phyloP scores from a whole-genome alignment of 768 basidiomycete genomes.

The Cubamyces lactineus region DNA sequence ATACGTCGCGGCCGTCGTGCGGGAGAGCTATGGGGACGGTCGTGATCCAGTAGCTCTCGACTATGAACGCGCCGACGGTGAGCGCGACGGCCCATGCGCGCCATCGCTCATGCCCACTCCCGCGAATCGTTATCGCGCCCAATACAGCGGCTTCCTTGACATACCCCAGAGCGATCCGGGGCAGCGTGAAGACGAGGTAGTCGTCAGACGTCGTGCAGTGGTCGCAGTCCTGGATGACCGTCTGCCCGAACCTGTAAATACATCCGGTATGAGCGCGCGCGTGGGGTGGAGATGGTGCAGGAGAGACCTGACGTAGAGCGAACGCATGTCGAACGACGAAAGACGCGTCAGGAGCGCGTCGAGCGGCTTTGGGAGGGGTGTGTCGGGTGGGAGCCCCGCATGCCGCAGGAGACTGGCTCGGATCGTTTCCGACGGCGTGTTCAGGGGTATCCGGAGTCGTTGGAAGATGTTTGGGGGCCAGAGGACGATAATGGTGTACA shows the following conservation, averaged over 20 bases:
- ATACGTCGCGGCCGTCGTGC: conserved; percentile 39
- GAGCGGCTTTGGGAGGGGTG: conserved; percentile 47
- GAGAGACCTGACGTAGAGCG: conserved; percentile 60
- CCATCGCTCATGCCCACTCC: conserved; percentile 46
- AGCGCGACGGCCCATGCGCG: conserved; percentile 50
- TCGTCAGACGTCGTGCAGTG: conserved; percentile 66
- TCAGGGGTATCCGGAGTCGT: conserved; percentile 56
- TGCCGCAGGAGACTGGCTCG: conserved; percentile 47
- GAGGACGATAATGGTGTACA: conserved; percentile 48
- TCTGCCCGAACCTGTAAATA: conserved; percentile 64
- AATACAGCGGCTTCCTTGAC: conserved; percentile 58
- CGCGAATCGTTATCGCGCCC: conserved; percentile 48
- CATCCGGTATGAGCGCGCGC: neutral
- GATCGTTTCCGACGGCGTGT: conserved; percentile 55
- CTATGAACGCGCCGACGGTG: conserved; percentile 51
- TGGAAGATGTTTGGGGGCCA: conserved; percentile 67
- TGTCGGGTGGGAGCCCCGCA: conserved; percentile 37
- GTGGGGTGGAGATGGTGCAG: neutral
- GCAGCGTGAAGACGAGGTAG: conserved; percentile 60
- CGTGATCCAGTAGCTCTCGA: conserved; percentile 57
- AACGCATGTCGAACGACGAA: conserved; percentile 58
- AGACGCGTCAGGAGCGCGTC: conserved; percentile 59
- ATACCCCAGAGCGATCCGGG: conserved; percentile 59
- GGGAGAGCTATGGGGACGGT: conserved; percentile 53
- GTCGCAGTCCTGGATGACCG: conserved; percentile 62